Conservation (phyloP, 163 green algal species). For the Chlorella variabilis region DNA sequence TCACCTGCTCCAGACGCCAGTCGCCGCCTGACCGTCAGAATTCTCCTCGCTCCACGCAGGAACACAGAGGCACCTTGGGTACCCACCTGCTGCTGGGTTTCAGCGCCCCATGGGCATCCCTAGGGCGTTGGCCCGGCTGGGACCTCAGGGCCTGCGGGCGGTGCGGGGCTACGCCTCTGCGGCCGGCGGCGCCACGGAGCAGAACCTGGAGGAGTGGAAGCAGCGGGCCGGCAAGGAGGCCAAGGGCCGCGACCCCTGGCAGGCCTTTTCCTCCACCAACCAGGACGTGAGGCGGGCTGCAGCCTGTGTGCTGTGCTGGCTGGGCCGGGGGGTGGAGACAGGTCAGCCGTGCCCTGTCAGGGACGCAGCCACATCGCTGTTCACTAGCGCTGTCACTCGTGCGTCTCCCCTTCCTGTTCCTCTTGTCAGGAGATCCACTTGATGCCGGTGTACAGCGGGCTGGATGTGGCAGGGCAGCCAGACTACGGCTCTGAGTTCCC, state of each 20-base stretch:
- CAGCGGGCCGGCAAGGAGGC: slow-evolving; percentile 35
- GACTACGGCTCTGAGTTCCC: slow-evolving; percentile 41
- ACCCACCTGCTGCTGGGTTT: too few relatives aligned
- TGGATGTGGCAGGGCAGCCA: slow-evolving; percentile 47
- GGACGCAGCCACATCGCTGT: too few relatives aligned
- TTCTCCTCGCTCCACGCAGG: too few relatives aligned
- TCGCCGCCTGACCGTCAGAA: too few relatives aligned
- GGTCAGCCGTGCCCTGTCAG: too few relatives aligned
- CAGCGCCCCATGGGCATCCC: too few relatives aligned
- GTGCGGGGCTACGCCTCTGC: neutral
- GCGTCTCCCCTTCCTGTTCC: neutral
- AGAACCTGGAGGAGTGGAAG: slow-evolving; percentile 16
- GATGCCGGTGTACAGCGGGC: slow-evolving; percentile 64
- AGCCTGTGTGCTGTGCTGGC: neutral
- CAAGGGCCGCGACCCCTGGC: slow-evolving; percentile 48
- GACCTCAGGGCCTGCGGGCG: too few relatives aligned
- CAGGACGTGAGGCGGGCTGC: slow-evolving; percentile 42
- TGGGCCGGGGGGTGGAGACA: too few relatives aligned
- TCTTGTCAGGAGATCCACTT: slow-evolving; percentile 52
- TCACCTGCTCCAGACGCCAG: too few relatives aligned
- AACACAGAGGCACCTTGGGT: too few relatives aligned
- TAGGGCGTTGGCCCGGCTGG: too few relatives aligned
- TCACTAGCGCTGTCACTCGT: neutral
- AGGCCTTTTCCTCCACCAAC: slow-evolving; percentile 47
- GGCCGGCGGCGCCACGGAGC: neutral